Evolutionary conservation across 345 rosid genomes (phyloP).

Genomic region (Laguncularia racemosa): DNA sequence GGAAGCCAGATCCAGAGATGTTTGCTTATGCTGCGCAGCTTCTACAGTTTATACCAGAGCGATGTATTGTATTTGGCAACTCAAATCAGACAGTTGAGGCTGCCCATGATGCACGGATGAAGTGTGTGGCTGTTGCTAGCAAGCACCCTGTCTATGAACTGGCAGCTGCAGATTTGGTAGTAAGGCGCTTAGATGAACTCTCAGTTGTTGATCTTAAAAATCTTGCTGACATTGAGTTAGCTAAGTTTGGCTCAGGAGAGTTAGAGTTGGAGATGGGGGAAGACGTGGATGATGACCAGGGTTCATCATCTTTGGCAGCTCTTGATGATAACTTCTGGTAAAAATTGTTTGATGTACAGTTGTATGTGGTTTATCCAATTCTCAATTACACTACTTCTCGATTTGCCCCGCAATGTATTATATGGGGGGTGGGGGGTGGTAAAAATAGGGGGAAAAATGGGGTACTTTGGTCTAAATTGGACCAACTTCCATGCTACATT

Average conservation of each 20-base stretch:
- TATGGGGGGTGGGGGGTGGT: background rate
- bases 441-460: background rate
- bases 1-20: constrained; percentile 98
- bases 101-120: constrained; percentile 89
- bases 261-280: constrained; percentile 60
- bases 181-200: constrained; percentile 69
- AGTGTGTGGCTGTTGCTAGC: constrained; percentile 95
- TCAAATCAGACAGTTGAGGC: constrained; percentile 92
- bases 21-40: constrained; percentile 78
- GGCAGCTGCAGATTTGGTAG: constrained; percentile 90
- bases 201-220: constrained; percentile 88
- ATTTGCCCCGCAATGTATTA: constrained; percentile 15
- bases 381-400: constrained; percentile 14
- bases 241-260: constrained; percentile 54
- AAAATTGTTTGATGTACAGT: constrained; percentile 48
- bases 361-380: constrained; percentile 21
- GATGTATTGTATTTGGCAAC: constrained; percentile 95
- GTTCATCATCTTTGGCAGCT: constrained; percentile 24
- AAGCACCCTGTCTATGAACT: constrained; percentile 90
- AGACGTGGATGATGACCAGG: constrained; percentile 48
- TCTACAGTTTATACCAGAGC: constrained; percentile 76
- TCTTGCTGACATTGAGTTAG: constrained; percentile 67
- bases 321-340: constrained; percentile 77
- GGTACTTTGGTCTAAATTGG: constrained; percentile 35
- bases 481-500: constrained; percentile 17